phyloP scores from a whole-genome alignment of 345 rosid genomes.

The Lagerstroemia speciosa region DNA sequence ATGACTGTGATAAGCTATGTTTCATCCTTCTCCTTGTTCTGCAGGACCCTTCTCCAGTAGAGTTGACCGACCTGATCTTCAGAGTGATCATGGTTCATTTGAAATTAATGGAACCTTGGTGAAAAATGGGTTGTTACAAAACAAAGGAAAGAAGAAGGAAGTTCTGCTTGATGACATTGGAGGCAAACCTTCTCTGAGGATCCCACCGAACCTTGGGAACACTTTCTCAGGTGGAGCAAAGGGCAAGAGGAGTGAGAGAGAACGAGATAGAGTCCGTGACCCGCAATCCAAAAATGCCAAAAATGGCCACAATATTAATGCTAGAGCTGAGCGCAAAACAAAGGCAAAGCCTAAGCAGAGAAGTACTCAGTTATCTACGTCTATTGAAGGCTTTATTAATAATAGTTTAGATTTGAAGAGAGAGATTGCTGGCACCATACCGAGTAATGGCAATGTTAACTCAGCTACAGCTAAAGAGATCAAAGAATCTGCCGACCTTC shows the following conservation, averaged over 20 bases:
- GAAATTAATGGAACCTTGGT: slow-evolving; percentile 23
- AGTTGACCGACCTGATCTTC: neutral
- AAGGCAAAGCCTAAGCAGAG: slow-evolving; percentile 53
- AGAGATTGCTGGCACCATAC: slow-evolving; percentile 12
- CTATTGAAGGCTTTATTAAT: slow-evolving; percentile 27
- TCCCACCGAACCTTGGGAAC: slow-evolving; percentile 21
- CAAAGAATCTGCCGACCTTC: slow-evolving; percentile 21
- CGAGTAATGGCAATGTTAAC: slow-evolving; percentile 9
- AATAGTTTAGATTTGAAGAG: slow-evolving; percentile 20
- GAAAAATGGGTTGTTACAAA: slow-evolving; percentile 30
- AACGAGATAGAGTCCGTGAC: slow-evolving; percentile 24
- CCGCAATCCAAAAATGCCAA: slow-evolving; percentile 19
- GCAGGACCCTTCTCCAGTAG: neutral
- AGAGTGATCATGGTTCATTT: neutral
- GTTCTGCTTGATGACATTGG: slow-evolving; percentile 42
- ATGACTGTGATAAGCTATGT: neutral
- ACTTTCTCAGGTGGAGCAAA: slow-evolving; percentile 27
- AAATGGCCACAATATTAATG: slow-evolving; percentile 26
- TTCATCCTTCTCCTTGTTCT: neutral
- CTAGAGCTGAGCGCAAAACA: slow-evolving; percentile 39
- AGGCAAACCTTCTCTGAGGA: slow-evolving; percentile 26
- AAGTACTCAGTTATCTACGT: slow-evolving; percentile 30
- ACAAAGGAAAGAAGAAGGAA: slow-evolving; percentile 48
- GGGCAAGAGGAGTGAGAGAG: slow-evolving; percentile 59
- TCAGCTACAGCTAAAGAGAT: slow-evolving; percentile 16